These are phyloP conservation scores for Pseudomonodictys pantanalensis DNA, from an alignment of 495 filamentous ascomycete species.

Conservation along the genomic window DNA sequence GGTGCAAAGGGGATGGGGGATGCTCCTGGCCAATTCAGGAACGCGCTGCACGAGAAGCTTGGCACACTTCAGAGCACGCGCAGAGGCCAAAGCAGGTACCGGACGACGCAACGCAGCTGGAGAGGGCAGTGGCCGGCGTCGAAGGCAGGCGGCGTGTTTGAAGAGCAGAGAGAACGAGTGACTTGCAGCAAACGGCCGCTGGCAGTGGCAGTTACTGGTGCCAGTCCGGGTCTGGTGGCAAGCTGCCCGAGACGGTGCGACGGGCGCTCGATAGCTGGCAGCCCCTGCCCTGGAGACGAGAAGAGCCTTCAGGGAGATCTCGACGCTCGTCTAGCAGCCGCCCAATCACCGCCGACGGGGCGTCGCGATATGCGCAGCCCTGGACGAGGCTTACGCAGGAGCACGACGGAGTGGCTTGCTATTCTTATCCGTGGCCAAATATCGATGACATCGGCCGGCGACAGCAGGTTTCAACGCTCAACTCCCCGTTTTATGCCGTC, in stretches of 20 bases:
- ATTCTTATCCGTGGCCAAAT: constrained; percentile 16
- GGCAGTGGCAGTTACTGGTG: constrained; percentile 1
- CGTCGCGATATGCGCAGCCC: neutral
- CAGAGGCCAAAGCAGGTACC: constrained; percentile 9
- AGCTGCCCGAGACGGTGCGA: neutral
- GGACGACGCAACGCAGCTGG: neutral
- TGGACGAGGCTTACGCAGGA: constrained; percentile 8
- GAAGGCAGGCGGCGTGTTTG: neutral
- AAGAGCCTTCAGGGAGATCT: constrained; percentile 14
- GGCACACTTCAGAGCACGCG: neutral
- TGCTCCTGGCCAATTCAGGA: constrained; percentile 17
- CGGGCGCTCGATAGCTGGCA: constrained; percentile 9
- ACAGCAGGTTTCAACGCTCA: constrained; percentile 11
- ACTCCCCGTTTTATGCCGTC: constrained; percentile 3
- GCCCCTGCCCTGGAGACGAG: neutral
- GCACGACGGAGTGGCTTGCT: constrained; percentile 12
- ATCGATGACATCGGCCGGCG: neutral
- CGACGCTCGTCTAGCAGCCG: constrained; percentile 1
- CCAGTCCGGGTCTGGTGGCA: no score
- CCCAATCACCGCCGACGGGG: constrained; percentile 11
- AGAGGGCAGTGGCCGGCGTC: neutral
- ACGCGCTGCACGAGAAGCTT: constrained; percentile 12
- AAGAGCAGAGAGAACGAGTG: neutral
- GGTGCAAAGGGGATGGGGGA: constrained; percentile 1
- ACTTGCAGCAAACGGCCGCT: neutral